phyloP scores from a whole-genome alignment of 257 asterid species.

The Jacaranda copaia region DNA sequence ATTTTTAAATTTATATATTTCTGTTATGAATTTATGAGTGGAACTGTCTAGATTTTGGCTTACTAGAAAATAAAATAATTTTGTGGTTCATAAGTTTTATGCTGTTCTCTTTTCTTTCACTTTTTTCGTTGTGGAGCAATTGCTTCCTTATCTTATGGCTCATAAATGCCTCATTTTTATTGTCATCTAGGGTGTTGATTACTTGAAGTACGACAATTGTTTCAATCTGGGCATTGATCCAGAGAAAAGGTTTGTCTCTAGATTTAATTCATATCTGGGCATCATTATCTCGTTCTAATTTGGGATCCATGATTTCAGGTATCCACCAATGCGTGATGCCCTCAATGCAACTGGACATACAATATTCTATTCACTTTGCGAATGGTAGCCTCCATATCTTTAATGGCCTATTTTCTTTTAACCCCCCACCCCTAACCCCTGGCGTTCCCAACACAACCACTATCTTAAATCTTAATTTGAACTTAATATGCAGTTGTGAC shows the following conservation, averaged over 20 bases:
- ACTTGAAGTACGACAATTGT: slow-evolving; percentile 97
- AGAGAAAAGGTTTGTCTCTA: slow-evolving; percentile 64
- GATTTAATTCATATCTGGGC: slow-evolving; percentile 6
- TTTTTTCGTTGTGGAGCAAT: slow-evolving; percentile 1
- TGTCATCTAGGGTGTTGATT: slow-evolving; percentile 74
- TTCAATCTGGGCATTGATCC: slow-evolving; percentile 90
- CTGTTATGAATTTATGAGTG: neutral
- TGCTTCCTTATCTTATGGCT: slow-evolving; percentile 23
- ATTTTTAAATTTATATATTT: slow-evolving; percentile 5
- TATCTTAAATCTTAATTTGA: neutral
- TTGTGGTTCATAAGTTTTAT: neutral
- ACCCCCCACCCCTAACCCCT: too few species aligned
- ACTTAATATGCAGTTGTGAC: slow-evolving; percentile 10
- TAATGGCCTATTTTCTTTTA: neutral
- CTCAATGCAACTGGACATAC: slow-evolving; percentile 83
- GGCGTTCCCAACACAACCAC: neutral
- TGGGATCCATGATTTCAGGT: slow-evolving; percentile 51
- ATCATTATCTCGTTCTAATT: slow-evolving; percentile 32
- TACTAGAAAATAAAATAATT: neutral
- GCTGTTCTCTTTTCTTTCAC: neutral
- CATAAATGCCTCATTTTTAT: slow-evolving; percentile 25
- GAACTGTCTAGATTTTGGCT: neutral
- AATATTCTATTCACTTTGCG: slow-evolving; percentile 93
- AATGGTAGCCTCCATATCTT: slow-evolving; percentile 62
- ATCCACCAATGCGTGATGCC: slow-evolving; percentile 99